Conservation (phyloP, 192 early-diverging fungal genomes). For the Backusella westeae region DNA sequence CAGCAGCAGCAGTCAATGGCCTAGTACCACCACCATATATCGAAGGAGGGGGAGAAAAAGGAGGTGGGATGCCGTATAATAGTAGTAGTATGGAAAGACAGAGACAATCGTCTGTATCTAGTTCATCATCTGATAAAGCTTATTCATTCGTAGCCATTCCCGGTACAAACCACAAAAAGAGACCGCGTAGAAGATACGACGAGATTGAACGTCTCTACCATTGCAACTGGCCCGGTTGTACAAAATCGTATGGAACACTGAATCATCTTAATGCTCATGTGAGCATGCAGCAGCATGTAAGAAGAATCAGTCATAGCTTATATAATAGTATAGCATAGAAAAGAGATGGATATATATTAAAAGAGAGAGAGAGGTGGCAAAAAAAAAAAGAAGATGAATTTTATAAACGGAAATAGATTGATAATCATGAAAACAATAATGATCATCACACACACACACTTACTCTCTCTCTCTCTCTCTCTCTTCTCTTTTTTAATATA, state of each 20-base stretch:
- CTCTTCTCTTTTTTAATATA: not conserved
- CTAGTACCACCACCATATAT: not conserved
- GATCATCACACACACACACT: not conserved
- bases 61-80: constrained; percentile 3
- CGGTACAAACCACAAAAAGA: constrained; percentile 52
- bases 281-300: constrained; percentile 56
- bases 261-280: constrained; percentile 66
- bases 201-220: constrained; percentile 60
- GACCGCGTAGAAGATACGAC: constrained; percentile 56
- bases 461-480: not conserved
- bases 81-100: not conserved
- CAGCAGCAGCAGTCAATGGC: not conserved
- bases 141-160: constrained; percentile 49
- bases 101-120: constrained; percentile 15
- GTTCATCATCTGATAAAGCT: constrained; percentile 15
- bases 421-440: not conserved
- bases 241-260: constrained; percentile 58
- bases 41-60: not conserved
- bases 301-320: not conserved
- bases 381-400: not conserved
- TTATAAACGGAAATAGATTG: not conserved
- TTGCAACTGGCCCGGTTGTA: constrained; percentile 53
- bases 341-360: not conserved
- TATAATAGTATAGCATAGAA: too few relatives aligned
- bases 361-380: not conserved